These are phyloP conservation scores for Citeromyces nyonsensis DNA, from an alignment of 805 yeast species.

Conservation along the genomic window DNA sequence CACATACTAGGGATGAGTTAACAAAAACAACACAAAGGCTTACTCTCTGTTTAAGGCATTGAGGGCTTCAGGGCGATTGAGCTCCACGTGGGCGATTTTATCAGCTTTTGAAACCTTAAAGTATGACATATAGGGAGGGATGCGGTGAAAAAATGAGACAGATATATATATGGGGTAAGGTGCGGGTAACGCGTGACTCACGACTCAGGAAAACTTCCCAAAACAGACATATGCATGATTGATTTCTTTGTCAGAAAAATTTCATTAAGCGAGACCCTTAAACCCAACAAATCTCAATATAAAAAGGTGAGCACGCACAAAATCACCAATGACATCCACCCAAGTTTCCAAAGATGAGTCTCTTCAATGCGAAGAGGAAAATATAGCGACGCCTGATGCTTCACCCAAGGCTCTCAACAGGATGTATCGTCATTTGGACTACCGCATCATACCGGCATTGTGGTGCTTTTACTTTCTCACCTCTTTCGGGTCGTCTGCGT, in stretches of 20 bases:
- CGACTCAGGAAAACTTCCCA: no score
- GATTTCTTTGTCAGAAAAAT: no score
- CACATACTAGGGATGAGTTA: slow-evolving; percentile 21
- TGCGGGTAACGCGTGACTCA: no score
- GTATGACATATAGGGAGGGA: background rate
- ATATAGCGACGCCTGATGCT: slow-evolving; percentile 1
- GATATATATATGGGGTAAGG: no score
- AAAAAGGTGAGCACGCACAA: no score
- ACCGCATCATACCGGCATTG: slow-evolving; percentile 64
- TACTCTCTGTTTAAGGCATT: slow-evolving; percentile 37
- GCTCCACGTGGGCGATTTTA: slow-evolving; percentile 33
- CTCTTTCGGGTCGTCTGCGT: slow-evolving; percentile 64
- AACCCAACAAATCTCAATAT: no score
- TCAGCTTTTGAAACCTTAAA: background rate
- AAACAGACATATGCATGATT: no score
- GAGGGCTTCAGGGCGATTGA: slow-evolving; percentile 42
- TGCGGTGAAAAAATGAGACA: no score
- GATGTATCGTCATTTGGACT: slow-evolving; percentile 48
- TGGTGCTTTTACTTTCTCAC: slow-evolving; percentile 71
- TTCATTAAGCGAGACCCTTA: no score
- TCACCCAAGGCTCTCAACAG: slow-evolving; percentile 25
- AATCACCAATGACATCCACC: no score
- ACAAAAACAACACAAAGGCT: background rate
- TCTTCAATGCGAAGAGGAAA: no score
- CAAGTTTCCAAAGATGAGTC: no score